Evolutionary conservation across 2,329 filamentous ascomycete species (phyloP).

Genomic region (Penicillium sp.): DNA sequence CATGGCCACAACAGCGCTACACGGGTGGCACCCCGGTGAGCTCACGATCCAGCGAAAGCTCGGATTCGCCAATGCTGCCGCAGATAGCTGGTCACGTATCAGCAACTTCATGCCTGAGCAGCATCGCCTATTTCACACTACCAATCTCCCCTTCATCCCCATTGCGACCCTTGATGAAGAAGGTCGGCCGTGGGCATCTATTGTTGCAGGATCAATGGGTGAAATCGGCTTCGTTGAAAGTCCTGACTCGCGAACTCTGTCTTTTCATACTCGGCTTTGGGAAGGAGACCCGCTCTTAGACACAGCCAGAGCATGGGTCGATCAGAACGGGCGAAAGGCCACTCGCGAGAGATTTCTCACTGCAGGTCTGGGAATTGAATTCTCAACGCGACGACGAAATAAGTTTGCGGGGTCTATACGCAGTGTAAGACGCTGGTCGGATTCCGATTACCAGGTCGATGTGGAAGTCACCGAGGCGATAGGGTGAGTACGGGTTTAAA

Average conservation of each 20-base stretch:
- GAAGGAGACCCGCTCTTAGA: slow-evolving; percentile 11
- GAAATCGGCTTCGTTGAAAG: slow-evolving; percentile 17
- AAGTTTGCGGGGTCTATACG: slow-evolving; percentile 18
- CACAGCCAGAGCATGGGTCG: neutral
- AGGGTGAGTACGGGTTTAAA: slow-evolving; percentile 4
- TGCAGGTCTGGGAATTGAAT: slow-evolving; percentile 20
- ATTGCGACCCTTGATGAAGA: slow-evolving; percentile 16
- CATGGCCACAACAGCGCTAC: slow-evolving; percentile 9
- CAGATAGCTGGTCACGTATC: slow-evolving; percentile 10
- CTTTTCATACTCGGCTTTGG: slow-evolving; percentile 4
- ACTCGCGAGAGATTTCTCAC: slow-evolving; percentile 6
- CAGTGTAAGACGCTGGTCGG: neutral
- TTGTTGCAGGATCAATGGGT: slow-evolving; percentile 16
- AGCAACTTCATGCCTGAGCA: slow-evolving; percentile 15
- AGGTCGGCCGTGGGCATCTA: slow-evolving; percentile 19
- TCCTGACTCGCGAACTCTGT: slow-evolving; percentile 3
- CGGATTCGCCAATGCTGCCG: slow-evolving; percentile 16
- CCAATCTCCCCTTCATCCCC: slow-evolving; percentile 19
- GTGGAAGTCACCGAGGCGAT: slow-evolving; percentile 7
- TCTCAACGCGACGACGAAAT: slow-evolving; percentile 20
- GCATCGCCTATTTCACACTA: slow-evolving; percentile 20
- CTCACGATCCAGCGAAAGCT: slow-evolving; percentile 16
- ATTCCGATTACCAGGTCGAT: slow-evolving; percentile 3
- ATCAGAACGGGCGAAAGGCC: neutral
- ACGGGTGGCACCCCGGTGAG: slow-evolving; percentile 22